Conservation (phyloP, 2,329 filamentous ascomycete genomes). For the Phialophora expanda region DNA sequence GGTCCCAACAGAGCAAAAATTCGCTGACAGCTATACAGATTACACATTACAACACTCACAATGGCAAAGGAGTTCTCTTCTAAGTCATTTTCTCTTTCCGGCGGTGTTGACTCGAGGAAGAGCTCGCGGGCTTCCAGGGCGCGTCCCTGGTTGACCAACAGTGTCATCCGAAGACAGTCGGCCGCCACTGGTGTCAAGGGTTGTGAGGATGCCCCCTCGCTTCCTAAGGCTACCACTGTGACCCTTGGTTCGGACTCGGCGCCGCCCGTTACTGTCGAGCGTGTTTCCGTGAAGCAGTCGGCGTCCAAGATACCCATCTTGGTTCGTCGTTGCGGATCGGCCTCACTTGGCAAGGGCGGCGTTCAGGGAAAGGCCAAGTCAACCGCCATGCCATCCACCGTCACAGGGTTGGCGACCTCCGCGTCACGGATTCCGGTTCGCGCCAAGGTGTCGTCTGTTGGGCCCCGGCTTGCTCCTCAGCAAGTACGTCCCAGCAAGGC, state of each 20-base stretch:
- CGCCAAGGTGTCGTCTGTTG: slow-evolving; percentile 19
- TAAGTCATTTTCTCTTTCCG: slow-evolving; percentile 16
- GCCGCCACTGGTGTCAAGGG: slow-evolving; percentile 22
- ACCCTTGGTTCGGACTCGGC: slow-evolving; percentile 23
- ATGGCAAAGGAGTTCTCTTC: slow-evolving; percentile 17
- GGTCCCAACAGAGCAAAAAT: not conserved
- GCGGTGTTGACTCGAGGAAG: slow-evolving; percentile 27
- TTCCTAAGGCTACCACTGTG: slow-evolving; percentile 24
- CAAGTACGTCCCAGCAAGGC: slow-evolving; percentile 23
- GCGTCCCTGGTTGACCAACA: slow-evolving; percentile 34
- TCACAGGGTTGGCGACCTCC: slow-evolving; percentile 13
- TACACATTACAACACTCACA: slow-evolving; percentile 7
- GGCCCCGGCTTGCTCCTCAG: slow-evolving; percentile 18
- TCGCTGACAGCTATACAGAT: slow-evolving; percentile 3
- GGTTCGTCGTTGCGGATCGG: slow-evolving; percentile 19
- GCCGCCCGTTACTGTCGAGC: slow-evolving; percentile 16
- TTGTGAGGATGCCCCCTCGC: slow-evolving; percentile 26
- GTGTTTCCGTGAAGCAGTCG: slow-evolving; percentile 17
- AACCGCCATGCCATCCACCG: slow-evolving; percentile 20
- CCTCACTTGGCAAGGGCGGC: slow-evolving; percentile 21
- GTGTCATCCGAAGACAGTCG: slow-evolving; percentile 29
- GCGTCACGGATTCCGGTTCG: slow-evolving; percentile 31
- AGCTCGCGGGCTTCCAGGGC: slow-evolving; percentile 28
- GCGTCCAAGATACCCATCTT: slow-evolving; percentile 19
- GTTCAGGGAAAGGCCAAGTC: slow-evolving; percentile 24